Percentiles rank a stretch among this genome's conserved stretches.
Evolutionary conservation across 2,329 filamentous ascomycete genomes (phyloP).

Genomic region (Zymoseptoria ardabiliae): DNA sequence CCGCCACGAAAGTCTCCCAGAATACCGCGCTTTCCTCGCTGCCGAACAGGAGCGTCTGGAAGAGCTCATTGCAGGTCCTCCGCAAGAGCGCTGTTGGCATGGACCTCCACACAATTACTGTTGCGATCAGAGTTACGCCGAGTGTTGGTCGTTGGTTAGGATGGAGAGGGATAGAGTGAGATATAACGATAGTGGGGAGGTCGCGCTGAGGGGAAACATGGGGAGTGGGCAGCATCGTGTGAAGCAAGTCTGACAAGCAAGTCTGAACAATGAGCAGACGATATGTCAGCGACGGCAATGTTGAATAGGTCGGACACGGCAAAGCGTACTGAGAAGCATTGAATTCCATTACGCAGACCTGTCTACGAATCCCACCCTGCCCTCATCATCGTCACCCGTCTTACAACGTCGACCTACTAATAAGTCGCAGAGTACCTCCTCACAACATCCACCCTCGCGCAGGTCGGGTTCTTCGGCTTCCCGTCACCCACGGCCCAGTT

Average conservation of each 20-base stretch:
- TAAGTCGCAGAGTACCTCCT: conserved; percentile 4
- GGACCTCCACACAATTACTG: neutral
- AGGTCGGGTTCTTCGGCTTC: conserved; percentile 41
- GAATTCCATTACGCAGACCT: neutral
- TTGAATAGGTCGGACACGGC: neutral
- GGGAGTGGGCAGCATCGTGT: neutral
- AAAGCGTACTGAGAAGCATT: neutral
- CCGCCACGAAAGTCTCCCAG: neutral
- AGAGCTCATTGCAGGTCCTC: neutral
- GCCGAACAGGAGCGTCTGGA: neutral
- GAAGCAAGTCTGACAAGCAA: neutral
- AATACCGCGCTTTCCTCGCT: neutral
- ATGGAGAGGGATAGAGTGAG: neutral
- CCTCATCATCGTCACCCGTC: neutral
- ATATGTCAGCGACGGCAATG: neutral
- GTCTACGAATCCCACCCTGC: neutral
- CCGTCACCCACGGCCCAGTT: conserved; percentile 36
- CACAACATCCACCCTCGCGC: conserved; percentile 36
- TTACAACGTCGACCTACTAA: neutral
- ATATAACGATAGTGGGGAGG: neutral
- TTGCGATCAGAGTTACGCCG: neutral
- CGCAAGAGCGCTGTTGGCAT: neutral
- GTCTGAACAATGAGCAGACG: neutral
- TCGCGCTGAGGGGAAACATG: neutral
- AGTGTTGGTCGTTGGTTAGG: neutral